A percentile compares a stretch with the other conserved stretches of the same genome.
phyloP scores from a whole-genome alignment of 352 stramenopile genomes.

The Globisporangium yorkense region DNA sequence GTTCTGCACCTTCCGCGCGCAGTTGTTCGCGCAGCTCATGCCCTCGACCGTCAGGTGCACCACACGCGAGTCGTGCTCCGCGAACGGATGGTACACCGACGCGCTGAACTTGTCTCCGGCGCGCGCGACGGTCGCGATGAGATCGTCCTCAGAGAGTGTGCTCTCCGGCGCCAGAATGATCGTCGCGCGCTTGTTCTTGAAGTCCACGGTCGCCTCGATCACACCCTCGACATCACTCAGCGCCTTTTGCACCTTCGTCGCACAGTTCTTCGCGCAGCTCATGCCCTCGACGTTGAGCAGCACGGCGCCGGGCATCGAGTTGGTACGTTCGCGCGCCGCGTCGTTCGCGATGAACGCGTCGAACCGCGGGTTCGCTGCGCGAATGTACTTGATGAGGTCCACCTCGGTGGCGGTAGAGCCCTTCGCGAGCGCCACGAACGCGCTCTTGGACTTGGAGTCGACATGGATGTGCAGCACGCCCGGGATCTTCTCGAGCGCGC shows the following conservation, averaged over 20 bases:
- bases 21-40: slow-evolving; percentile 80
- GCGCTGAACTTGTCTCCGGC: slow-evolving; percentile 46
- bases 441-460: slow-evolving; percentile 73
- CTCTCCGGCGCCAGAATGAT: slow-evolving; percentile 62
- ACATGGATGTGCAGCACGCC: slow-evolving; percentile 83
- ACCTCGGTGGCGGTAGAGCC: slow-evolving; percentile 77
- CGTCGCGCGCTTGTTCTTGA: slow-evolving; percentile 58
- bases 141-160: slow-evolving; percentile 51
- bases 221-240: slow-evolving; percentile 47
- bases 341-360: slow-evolving; percentile 67
- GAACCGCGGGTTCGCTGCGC: slow-evolving; percentile 66
- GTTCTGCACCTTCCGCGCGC: slow-evolving; percentile 62
- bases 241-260: slow-evolving; percentile 43
- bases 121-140: slow-evolving; percentile 52
- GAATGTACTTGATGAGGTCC: slow-evolving; percentile 83
- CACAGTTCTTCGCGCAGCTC: slow-evolving; percentile 68
- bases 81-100: slow-evolving; percentile 62
- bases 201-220: slow-evolving; percentile 66
- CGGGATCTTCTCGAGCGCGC: slow-evolving; percentile 71
- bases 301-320: slow-evolving; percentile 52
- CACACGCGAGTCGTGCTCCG: slow-evolving; percentile 56
- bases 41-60: slow-evolving; percentile 66
- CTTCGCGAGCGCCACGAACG: slow-evolving; percentile 70
- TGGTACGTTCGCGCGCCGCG: slow-evolving; percentile 28
- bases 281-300: slow-evolving; percentile 73